A percentile compares a stretch with the other conserved stretches of the same genome.
phyloP scores from a whole-genome alignment of 2,329 filamentous ascomycete genomes.

The Venturia effusa region DNA sequence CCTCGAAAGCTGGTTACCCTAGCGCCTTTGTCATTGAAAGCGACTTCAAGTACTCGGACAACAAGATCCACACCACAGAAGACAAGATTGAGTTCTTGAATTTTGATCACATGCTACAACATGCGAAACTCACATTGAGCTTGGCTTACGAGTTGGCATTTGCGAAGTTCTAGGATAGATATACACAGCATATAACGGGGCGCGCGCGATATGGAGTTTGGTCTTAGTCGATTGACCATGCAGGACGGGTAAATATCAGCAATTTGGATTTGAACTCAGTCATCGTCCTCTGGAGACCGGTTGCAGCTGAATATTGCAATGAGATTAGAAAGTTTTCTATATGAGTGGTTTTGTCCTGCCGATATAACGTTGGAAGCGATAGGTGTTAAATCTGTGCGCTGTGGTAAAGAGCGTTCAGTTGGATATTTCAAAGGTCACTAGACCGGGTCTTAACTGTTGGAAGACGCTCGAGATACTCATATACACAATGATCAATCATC shows the following conservation, averaged over 20 bases:
- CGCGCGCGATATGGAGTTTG: background rate
- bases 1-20: slow-evolving; percentile 63
- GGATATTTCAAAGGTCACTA: background rate
- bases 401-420: background rate
- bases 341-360: background rate
- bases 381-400: background rate
- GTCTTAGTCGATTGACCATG: background rate
- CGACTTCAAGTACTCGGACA: slow-evolving; percentile 52
- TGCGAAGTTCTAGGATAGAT: slow-evolving; percentile 44
- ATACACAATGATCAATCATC: background rate
- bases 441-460: background rate
- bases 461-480: background rate
- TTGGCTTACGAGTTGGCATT: slow-evolving; percentile 78
- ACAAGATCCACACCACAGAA: slow-evolving; percentile 59
- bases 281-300: background rate
- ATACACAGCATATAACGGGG: background rate
- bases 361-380: background rate
- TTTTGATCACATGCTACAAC: slow-evolving; percentile 87
- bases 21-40: slow-evolving; percentile 69
- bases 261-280: background rate
- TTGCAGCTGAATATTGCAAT: background rate
- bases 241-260: background rate
- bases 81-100: slow-evolving; percentile 62
- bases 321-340: background rate
- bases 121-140: slow-evolving; percentile 73